Evolutionary conservation across 371 early-diverging fungal genomes (phyloP).

Genomic region (Mucor racemosus): DNA sequence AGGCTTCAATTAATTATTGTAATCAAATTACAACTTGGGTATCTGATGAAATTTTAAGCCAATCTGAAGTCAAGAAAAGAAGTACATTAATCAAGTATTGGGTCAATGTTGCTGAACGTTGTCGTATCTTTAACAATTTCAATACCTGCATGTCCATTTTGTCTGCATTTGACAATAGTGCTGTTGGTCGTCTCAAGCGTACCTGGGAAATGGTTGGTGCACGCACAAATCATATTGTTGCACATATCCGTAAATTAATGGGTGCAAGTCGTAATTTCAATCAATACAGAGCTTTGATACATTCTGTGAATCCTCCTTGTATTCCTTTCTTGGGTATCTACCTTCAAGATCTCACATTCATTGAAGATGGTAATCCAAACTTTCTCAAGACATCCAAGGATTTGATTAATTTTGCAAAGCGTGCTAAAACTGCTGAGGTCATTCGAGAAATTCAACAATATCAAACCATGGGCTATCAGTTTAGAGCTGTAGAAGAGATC

Average conservation of each 20-base stretch:
- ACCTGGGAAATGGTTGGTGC: conserved; percentile 76
- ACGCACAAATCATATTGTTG: conserved; percentile 44
- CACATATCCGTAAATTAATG: conserved; percentile 72
- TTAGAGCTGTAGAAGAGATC: conserved; percentile 83
- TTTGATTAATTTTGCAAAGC: conserved; percentile 93
- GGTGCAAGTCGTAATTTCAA: conserved; percentile 83
- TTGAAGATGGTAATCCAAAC: conserved; percentile 92
- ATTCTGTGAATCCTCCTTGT: conserved; percentile 89
- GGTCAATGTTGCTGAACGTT: conserved; percentile 81
- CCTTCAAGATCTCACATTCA: conserved; percentile 92
- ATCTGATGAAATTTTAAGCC: conserved; percentile 77
- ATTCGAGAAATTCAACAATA: conserved; percentile 94
- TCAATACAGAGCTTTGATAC: conserved; percentile 86
- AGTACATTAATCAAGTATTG: conserved; percentile 78
- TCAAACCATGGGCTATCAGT: conserved; percentile 82
- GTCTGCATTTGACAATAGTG: conserved; percentile 88
- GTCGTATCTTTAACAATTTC: conserved; percentile 83
- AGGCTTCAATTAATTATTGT: conserved; percentile 74
- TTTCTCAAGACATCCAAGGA: conserved; percentile 58
- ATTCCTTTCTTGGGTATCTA: conserved; percentile 94
- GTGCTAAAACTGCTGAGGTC: conserved; percentile 87
- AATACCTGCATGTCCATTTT: conserved; percentile 91
- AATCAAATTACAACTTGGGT: conserved; percentile 88
- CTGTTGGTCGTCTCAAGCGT: conserved; percentile 86
- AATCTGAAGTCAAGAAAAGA: conserved; percentile 82